A percentile compares a stretch with the other conserved stretches of the same genome.
Conservation (phyloP, 1,284 basidiomycete genomes). For the Austroboletus olivaceoglutinosus region DNA sequence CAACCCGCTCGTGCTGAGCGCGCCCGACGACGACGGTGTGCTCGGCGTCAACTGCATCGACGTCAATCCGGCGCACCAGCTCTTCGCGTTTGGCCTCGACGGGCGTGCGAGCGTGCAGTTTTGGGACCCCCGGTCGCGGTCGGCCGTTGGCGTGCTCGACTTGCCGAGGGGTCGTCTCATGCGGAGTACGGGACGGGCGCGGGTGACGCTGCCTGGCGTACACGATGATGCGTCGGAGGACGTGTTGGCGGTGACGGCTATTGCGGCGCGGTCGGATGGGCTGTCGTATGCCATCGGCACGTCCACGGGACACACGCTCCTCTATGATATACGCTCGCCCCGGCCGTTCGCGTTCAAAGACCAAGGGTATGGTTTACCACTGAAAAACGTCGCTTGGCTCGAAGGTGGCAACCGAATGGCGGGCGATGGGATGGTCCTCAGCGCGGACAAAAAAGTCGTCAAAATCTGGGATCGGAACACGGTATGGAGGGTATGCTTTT, state of each 20-base stretch:
- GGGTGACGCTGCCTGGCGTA: constrained; percentile 41
- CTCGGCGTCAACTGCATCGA: constrained; percentile 90
- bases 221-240: constrained; percentile 35
- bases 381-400: constrained; percentile 88
- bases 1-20: constrained; percentile 66
- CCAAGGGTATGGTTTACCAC: constrained; percentile 93
- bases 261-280: constrained; percentile 84
- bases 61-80: constrained; percentile 91
- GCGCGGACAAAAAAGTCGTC: constrained; percentile 91
- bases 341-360: constrained; percentile 89
- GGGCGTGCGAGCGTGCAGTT: constrained; percentile 87
- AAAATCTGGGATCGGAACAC: constrained; percentile 91
- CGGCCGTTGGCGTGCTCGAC: constrained; percentile 73
- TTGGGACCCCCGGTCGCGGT: constrained; percentile 92
- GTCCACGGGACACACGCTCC: constrained; percentile 88
- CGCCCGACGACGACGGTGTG: constrained; percentile 49
- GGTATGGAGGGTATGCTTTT: constrained; percentile 44
- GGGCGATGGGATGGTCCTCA: constrained; percentile 84
- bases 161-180: constrained; percentile 66
- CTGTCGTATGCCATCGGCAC: constrained; percentile 94
- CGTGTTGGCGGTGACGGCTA: constrained; percentile 74
- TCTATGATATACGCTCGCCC: constrained; percentile 91
- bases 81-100: constrained; percentile 88
- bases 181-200: constrained; percentile 40
- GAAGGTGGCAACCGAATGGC: constrained; percentile 81